phyloP scores from a whole-genome alignment of 805 yeast genomes.

The Isabelozyma gotoi region DNA sequence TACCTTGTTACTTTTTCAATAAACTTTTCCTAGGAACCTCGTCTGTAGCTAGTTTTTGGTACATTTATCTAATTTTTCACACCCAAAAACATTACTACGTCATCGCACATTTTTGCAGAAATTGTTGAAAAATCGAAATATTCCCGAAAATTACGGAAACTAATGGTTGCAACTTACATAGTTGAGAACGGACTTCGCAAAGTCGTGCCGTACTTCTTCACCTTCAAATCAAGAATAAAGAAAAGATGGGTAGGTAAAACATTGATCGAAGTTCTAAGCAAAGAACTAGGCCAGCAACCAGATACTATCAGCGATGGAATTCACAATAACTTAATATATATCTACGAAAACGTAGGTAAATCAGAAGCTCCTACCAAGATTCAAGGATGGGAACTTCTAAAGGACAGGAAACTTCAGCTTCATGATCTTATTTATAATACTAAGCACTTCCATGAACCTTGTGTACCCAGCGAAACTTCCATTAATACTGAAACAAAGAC shows the following conservation, averaged over 20 bases:
- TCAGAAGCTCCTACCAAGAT: conserved; percentile 13
- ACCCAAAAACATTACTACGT: too few relatives aligned
- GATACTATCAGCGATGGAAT: conserved; percentile 24
- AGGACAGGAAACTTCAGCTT: conserved; percentile 9
- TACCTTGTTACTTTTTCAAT: too few relatives aligned
- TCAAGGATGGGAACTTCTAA: conserved; percentile 18
- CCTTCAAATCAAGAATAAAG: conserved; percentile 33
- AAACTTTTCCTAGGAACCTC: too few relatives aligned
- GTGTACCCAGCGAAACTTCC: conserved; percentile 7
- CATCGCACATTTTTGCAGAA: not conserved
- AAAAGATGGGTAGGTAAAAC: conserved; percentile 38
- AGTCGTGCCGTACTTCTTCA: conserved; percentile 35
- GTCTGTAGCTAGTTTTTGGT: too few relatives aligned
- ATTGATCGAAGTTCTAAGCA: conserved; percentile 25
- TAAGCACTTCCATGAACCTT: conserved; percentile 49
- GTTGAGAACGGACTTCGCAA: conserved; percentile 31
- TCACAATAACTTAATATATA: conserved; percentile 20
- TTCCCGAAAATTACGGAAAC: not conserved
- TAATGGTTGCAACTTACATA: conserved; percentile 4
- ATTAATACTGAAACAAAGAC: conserved; percentile 2
- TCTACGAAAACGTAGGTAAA: conserved; percentile 20
- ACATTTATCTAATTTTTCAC: too few relatives aligned
- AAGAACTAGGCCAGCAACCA: conserved; percentile 33
- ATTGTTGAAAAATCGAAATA: not conserved
- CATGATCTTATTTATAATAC: conserved; percentile 29